Evolutionary conservation across 164 flowering plant genomes (phyloP).

Genomic region (Magnolia kwangsiensis): DNA sequence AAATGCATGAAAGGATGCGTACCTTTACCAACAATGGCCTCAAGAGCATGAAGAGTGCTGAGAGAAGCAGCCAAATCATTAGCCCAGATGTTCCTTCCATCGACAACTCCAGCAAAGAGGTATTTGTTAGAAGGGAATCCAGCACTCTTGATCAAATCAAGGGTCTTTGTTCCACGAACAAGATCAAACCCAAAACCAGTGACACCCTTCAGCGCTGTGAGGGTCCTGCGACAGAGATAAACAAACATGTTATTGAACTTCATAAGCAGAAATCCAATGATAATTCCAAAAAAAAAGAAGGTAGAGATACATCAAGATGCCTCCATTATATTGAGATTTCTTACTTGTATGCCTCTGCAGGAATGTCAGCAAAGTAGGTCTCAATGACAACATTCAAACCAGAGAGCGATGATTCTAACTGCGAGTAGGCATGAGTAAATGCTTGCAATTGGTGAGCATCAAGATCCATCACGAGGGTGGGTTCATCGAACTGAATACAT

Average conservation of each 20-base stretch:
- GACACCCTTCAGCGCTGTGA: slow-evolving; percentile 53
- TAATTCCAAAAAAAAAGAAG: not conserved
- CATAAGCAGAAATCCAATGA: not conserved
- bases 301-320: not conserved
- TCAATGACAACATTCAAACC: slow-evolving; percentile 53
- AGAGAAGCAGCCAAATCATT: slow-evolving; percentile 82
- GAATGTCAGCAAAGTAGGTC: slow-evolving; percentile 70
- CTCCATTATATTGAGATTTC: not conserved
- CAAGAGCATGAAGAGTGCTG: slow-evolving; percentile 49
- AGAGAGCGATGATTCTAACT: slow-evolving; percentile 47
- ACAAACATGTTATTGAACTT: not conserved
- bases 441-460: slow-evolving; percentile 58
- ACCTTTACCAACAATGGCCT: slow-evolving; percentile 86
- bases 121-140: slow-evolving; percentile 71
- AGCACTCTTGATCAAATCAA: slow-evolving; percentile 51
- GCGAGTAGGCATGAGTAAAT: slow-evolving; percentile 53
- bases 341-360: slow-evolving; percentile 46
- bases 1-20: slow-evolving; percentile 1
- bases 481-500: slow-evolving; percentile 76
- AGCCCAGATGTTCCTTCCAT: slow-evolving; percentile 98
- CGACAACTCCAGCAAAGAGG: slow-evolving; percentile 93
- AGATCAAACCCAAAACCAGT: slow-evolving; percentile 57
- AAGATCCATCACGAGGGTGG: slow-evolving; percentile 49
- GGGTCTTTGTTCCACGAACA: slow-evolving; percentile 56
- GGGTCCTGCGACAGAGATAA: slow-evolving; percentile 19